These are phyloP conservation scores for Pseudopithomyces chartarum DNA, from an alignment of 2,329 filamentous ascomycete species.

Conservation along the genomic window DNA sequence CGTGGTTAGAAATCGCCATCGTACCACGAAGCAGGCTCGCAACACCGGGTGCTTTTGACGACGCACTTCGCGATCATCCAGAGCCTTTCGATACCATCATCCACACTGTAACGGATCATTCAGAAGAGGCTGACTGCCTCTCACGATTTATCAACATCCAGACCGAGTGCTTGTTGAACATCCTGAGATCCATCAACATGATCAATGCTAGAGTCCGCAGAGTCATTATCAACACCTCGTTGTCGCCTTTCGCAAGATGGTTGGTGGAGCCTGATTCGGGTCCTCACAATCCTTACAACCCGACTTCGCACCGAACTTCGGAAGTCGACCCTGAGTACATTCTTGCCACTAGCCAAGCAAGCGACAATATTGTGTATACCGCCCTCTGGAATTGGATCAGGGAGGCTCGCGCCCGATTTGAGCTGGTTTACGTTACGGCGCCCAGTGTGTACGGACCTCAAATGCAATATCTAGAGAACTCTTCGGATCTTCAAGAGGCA, in stretches of 20 bases:
- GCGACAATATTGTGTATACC: constrained; percentile 31
- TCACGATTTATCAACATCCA: constrained; percentile 31
- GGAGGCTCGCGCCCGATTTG: constrained; percentile 25
- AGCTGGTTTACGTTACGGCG: constrained; percentile 29
- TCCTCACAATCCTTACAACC: constrained; percentile 5
- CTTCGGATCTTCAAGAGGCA: constrained; percentile 29
- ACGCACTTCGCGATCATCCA: constrained; percentile 19
- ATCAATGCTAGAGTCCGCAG: constrained; percentile 21
- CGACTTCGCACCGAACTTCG: constrained; percentile 12
- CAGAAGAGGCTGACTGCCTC: constrained; percentile 32
- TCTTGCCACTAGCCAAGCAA: constrained; percentile 30
- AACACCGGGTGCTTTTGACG: constrained; percentile 23
- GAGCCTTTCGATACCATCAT: constrained; percentile 33
- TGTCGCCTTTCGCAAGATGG: constrained; percentile 33
- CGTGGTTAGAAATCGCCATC: constrained; percentile 27
- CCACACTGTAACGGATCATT: constrained; percentile 25
- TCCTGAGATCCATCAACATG: constrained; percentile 25
- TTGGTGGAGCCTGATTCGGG: constrained; percentile 18
- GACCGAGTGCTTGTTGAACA: constrained; percentile 23
- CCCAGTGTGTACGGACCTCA: constrained; percentile 33
- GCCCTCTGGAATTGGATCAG: constrained; percentile 26
- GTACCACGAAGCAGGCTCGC: constrained; percentile 18
- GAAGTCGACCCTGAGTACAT: constrained; percentile 29
- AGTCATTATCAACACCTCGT: constrained; percentile 30
- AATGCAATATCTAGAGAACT: constrained; percentile 24